These are phyloP conservation scores for Mucor indicus DNA, from an alignment of 371 early-diverging fungal genomes.

Conservation along the genomic window DNA sequence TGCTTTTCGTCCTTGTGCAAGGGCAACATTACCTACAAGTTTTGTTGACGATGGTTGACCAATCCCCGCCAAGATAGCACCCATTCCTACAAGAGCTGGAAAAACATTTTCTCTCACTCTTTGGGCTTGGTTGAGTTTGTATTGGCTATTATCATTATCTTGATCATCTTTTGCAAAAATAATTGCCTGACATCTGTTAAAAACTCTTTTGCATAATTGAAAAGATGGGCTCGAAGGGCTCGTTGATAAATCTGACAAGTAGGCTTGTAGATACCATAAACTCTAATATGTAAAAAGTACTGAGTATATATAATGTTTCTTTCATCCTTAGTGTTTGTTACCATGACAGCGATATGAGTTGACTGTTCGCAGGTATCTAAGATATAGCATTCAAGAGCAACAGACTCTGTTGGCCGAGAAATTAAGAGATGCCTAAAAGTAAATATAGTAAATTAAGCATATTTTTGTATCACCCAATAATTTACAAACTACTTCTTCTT, in stretches of 20 bases:
- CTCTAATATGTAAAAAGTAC: slow-evolving; percentile 40
- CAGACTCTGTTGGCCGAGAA: slow-evolving; percentile 62
- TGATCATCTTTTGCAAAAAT: slow-evolving; percentile 59
- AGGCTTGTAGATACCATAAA: slow-evolving; percentile 85
- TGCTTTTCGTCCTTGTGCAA: slow-evolving; percentile 70
- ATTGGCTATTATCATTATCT: slow-evolving; percentile 15
- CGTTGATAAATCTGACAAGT: slow-evolving; percentile 61
- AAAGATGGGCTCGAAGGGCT: slow-evolving; percentile 59
- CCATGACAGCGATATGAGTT: slow-evolving; percentile 79
- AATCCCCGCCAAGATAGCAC: slow-evolving; percentile 71
- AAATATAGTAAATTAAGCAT: neutral
- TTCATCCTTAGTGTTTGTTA: slow-evolving; percentile 27
- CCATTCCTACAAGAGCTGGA: slow-evolving; percentile 85
- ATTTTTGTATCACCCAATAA: neutral
- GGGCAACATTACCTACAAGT: slow-evolving; percentile 68
- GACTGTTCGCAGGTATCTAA: slow-evolving; percentile 67
- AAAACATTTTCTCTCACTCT: slow-evolving; percentile 70
- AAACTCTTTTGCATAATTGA: slow-evolving; percentile 69
- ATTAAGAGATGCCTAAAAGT: slow-evolving; percentile 71
- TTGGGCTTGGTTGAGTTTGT: slow-evolving; percentile 22
- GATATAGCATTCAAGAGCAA: slow-evolving; percentile 77
- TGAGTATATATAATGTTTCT: neutral
- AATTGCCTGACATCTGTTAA: slow-evolving; percentile 72
- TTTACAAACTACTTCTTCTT: slow-evolving; percentile 14
- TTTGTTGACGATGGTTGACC: slow-evolving; percentile 69